Evolutionary conservation across 768 basidiomycete species (phyloP), one percentile per base, ranked within the genome.

Genomic region (Coprinellus micaceus): DNA sequence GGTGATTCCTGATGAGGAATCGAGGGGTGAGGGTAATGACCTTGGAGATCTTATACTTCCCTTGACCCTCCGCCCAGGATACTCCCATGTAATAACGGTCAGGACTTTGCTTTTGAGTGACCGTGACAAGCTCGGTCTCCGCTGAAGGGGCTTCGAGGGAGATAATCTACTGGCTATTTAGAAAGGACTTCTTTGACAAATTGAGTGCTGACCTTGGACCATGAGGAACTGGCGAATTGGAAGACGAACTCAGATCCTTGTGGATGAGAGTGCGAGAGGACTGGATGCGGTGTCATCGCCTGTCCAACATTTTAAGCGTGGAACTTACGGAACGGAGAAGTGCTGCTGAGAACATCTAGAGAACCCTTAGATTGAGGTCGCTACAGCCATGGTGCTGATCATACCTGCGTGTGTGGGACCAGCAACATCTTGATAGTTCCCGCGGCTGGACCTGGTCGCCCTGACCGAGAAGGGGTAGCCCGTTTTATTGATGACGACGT

Each of bases 31-130:
- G 74, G 0, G 91, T 95, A 61, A 99, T 86, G 61, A 98, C 88
- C 73, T 98, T 98, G 25, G 88, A 89, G 30, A 98, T 75, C 67
- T 98, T 98, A 70, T 98, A 98, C 77, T 97, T 98, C 33, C 97
- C 97, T n/a, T 87, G 75, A 1, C 95, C 97, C 70, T 96, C 94
- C 17, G 82, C 80, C 84, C 95, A 98, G 4, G 94, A 95, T 37
- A 99, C 63, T 1, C 96, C 97, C 45, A 91, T 70, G 66, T 94
- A 90, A 52, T 86, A 79, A 66, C 87, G 84, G 46, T 89, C 84
- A 2, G 79, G 72, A 59, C 77, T 84, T 52, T 85, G 84, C 28
- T 74, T 75, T 41, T 80, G 72, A 9, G 88, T 85, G 2, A 84
- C 77, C 40, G 94, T 78, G 33, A 86, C 81, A 49, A 98, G 74